Evolutionary conservation across 1,284 basidiomycete genomes (phyloP).

Genomic region (Laetiporus sulphureus): DNA sequence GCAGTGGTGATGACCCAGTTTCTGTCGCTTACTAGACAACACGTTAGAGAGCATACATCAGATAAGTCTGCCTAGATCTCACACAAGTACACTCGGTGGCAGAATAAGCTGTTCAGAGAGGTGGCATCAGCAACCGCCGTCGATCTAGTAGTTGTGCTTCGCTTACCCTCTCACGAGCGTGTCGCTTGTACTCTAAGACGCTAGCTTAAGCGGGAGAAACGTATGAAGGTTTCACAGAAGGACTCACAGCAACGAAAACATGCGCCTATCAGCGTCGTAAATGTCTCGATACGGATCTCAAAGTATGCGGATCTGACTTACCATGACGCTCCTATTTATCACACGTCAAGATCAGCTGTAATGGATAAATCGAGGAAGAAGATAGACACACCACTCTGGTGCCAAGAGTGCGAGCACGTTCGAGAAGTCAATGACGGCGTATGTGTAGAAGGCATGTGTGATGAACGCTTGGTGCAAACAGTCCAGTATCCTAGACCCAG

Average conservation of each 20-base stretch:
- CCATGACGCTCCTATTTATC: slow-evolving; percentile 5
- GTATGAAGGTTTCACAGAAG: too few species aligned
- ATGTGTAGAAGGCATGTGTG: slow-evolving; percentile 9
- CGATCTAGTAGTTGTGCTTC: too few species aligned
- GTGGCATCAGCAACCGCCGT: not conserved
- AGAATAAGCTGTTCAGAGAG: slow-evolving; percentile 1
- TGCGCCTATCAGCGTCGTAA: not conserved
- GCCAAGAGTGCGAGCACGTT: not conserved
- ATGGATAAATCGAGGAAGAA: not conserved
- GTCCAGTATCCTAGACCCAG: slow-evolving; percentile 7
- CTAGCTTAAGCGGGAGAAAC: too few species aligned
- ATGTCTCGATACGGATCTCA: not conserved
- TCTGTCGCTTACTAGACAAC: slow-evolving; percentile 2
- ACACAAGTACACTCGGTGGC: slow-evolving; percentile 3
- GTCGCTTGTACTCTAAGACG: slow-evolving; percentile 2
- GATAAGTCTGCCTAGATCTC: not conserved
- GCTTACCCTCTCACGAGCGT: slow-evolving; percentile 3
- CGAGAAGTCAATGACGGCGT: slow-evolving; percentile 6
- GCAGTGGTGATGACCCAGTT: slow-evolving; percentile 2
- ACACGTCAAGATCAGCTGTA: not conserved
- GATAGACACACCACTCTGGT: slow-evolving; percentile 2
- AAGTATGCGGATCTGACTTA: not conserved
- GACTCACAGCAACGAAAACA: slow-evolving; percentile 3
- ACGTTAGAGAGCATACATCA: not conserved
- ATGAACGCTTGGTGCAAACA: slow-evolving; percentile 9